Percentiles rank a stretch among this genome's conserved stretches.
phyloP scores from a whole-genome alignment of 2,329 filamentous ascomycete species.

The Xylaria hypoxylon region DNA sequence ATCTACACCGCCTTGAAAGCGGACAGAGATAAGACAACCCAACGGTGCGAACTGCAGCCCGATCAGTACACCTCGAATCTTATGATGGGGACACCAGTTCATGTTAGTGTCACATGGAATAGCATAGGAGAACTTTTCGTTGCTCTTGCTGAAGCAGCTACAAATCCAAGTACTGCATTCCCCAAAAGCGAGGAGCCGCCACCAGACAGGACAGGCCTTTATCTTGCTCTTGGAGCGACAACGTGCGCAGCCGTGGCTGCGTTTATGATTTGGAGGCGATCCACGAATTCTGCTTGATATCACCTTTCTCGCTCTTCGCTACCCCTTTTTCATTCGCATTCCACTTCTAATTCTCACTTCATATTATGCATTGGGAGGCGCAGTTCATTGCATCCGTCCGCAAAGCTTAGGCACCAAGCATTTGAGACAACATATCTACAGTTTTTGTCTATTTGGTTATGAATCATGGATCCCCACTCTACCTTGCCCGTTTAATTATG shows the following conservation, averaged over 20 bases:
- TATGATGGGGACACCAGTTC: slow-evolving; percentile 90
- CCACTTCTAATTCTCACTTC: slow-evolving; percentile 10
- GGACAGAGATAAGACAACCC: slow-evolving; percentile 96
- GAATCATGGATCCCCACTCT: slow-evolving; percentile 37
- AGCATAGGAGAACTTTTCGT: slow-evolving; percentile 96
- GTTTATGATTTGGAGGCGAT: slow-evolving; percentile 73
- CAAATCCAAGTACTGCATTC: slow-evolving; percentile 87
- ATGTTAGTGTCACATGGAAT: slow-evolving; percentile 94
- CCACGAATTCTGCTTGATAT: slow-evolving; percentile 59
- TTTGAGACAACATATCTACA: background rate
- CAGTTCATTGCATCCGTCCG: slow-evolving; percentile 1
- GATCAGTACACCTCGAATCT: slow-evolving; percentile 88
- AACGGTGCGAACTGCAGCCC: slow-evolving; percentile 88
- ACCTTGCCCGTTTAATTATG: slow-evolving; percentile 37
- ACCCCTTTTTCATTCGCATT: background rate
- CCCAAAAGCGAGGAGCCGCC: slow-evolving; percentile 90
- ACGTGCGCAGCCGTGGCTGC: slow-evolving; percentile 72
- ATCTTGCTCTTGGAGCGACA: slow-evolving; percentile 83
- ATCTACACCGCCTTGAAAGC: slow-evolving; percentile 96
- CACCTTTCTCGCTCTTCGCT: slow-evolving; percentile 21
- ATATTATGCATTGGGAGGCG: slow-evolving; percentile 25
- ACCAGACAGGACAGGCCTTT: slow-evolving; percentile 84
- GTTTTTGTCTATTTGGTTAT: slow-evolving; percentile 16
- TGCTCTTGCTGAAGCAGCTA: slow-evolving; percentile 88
- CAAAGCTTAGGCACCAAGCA: slow-evolving; percentile 11